Base-by-base conservation (phyloP, 768 basidiomycete genomes). In the Boletus tylopilopsis region DNA sequence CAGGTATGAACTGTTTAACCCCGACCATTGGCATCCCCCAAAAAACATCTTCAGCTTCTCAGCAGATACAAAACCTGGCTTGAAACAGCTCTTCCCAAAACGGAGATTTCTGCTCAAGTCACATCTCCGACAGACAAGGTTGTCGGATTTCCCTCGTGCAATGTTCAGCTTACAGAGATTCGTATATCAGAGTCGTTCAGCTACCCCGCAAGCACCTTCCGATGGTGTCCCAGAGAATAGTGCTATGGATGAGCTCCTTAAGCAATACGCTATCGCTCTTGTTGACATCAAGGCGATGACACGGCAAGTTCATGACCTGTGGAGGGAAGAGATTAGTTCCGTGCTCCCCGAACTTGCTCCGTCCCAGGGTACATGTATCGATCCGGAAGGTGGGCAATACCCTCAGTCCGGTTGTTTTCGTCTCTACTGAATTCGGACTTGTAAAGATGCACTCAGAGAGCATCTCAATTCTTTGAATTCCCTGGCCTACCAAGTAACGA, bases 31-130 rank as follows among this genome's bases (percentile, higher is more conserved):
- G 47, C 49, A 5, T 30, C 25, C 25, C 24, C 50, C 35, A 29
- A 52, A 45, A 47, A 46, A 33, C 30, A 53, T 23, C 39, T 30
- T 29, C 49, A 94, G 91, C 82, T 96, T 50, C 59, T 94, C 43
- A 87, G 84, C 57, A 78, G 93, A 47, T 93, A 90, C 63, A 79
- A 71, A 49, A 77, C 76, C 27, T 95, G 92, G 90, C 68, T 97
- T n/a, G 78, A 84, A 54, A 72, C 70, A 29, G 75, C 63, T 25
- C 64, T 85, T 30, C 74, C 78, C 13, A 59, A 67, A 25, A 56
- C 71, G 10, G 80, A 84, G 32, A 59, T 65, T 19, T 56, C 67
- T 8, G 52, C 62, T 15, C 77, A 71, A 49, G 55, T 56, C 18
- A 60, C 62, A 22, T 58, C 72, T 8, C 63, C 72, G 12, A 64